These are phyloP conservation scores for Rhynchospora breviuscula DNA, from an alignment of 176 grass and related monocot genomes.

Conservation along the genomic window DNA sequence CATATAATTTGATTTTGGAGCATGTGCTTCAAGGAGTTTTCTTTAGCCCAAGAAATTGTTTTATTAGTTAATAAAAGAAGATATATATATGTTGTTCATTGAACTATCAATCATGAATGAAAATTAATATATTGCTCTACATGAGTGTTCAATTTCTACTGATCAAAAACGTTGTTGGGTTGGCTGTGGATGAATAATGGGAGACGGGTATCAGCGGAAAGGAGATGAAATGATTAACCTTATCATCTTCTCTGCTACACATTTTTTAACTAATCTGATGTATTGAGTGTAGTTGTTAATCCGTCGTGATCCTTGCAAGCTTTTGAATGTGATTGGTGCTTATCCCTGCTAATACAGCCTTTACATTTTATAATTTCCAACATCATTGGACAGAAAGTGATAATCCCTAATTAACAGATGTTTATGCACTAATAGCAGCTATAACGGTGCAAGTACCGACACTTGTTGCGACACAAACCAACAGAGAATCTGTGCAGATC, in stretches of 20 bases:
- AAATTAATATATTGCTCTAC: background rate
- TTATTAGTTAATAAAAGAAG: background rate
- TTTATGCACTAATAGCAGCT: background rate
- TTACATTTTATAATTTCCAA: slow-evolving; percentile 1
- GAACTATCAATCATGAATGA: background rate
- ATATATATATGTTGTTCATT: background rate
- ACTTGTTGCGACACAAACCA: background rate
- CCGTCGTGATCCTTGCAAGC: slow-evolving; percentile 8
- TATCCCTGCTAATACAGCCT: background rate
- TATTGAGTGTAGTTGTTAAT: slow-evolving; percentile 26
- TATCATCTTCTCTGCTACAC: slow-evolving; percentile 14
- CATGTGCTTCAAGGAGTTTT: background rate
- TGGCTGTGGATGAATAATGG: background rate
- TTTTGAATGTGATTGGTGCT: slow-evolving; percentile 1
- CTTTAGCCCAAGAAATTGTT: background rate
- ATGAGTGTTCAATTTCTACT: background rate
- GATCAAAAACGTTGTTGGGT: background rate
- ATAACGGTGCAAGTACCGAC: background rate
- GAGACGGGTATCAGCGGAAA: background rate
- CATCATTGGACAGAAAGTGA: slow-evolving; percentile 1
- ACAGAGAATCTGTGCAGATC: background rate
- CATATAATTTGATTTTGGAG: background rate
- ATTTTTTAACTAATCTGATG: slow-evolving; percentile 20
- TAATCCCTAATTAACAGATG: background rate
- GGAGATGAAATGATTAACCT: background rate